Evolutionary conservation across 306 rosid genomes (phyloP), one percentile per base, ranked within the genome.

Genomic region (Begonia masoniana): DNA sequence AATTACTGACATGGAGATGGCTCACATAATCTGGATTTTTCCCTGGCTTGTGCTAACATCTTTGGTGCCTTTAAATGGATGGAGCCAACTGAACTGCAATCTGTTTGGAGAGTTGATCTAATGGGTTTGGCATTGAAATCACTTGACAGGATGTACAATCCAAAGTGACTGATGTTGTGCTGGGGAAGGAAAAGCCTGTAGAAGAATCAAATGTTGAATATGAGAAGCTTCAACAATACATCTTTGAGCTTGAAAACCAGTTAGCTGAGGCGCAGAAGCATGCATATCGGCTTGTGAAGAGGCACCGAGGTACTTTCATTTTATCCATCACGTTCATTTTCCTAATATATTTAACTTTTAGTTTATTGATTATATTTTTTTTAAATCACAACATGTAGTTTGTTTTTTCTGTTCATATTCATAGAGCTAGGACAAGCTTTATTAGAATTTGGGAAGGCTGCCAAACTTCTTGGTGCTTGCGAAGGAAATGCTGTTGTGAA

Each of bases 201-300:
- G 99, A 92, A 78, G 99, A 92, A 72, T 71, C 95, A 50, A 80
- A 80, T 66, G 75, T 95, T 41, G 99, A 86, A 65, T 87, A 83
- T 67, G 99, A 92, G 67, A 92, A 86, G 77, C 62, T 92, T 65
- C 86, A 83, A 52, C 88, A 79, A 68, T 92, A 92, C 76, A 68
- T 92, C 64, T 86, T 92, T 72, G 95, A 92, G 82, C 95, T 92
- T 61, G 99, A 92, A 69, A 87, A 83, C 65, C 96, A 92, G 61
- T 71, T 92, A 68, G 79, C 85, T 57, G 99, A 92, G 82, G 95
- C 99, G 60, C 96, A 92, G 72, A 92, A 83, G 76, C 96, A 92
- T 60, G 99, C 95, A 11, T 92, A 86, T 65, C 96, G 95, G 48
- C 96, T 92, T 62, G 99, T 92, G 57, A 92, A 87, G 76, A 86